Evolutionary conservation across 2,329 filamentous ascomycete species (phyloP), one percentile per base, ranked within the genome.

Genomic region (Aschersonia sp.): DNA sequence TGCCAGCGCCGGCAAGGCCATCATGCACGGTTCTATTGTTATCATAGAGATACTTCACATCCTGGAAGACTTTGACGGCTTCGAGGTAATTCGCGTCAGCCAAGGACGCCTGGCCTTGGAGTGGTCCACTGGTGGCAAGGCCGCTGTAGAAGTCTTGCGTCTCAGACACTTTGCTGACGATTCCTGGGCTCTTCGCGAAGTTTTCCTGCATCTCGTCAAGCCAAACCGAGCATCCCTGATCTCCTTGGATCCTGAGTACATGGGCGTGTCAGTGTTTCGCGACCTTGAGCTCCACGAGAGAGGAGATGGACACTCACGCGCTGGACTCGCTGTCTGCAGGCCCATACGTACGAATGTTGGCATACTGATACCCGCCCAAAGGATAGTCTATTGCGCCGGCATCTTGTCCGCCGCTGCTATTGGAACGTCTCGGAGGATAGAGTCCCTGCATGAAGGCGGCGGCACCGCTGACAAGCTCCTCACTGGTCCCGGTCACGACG

Each of bases 361-460:
- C 83, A 54, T 94, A 79, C 60, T 94, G 89, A 59, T 89, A 94
- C 7, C 88, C 88, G 47, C 76, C 67, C 56, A 94, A 64, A 0
- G 89, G 89, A 41, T 78, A 77, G 30, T 79, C 67, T 5, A 84
- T 67, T 2, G 67, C 62, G 4, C 73, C 77, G 9, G 78, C 53
- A 5, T 51, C 47, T 2, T 49, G 40, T 4, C 48, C 47, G 35
- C 61, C 59, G 7, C 51, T 43, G 29, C 60, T 61, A 4, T 61
- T 63, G 9, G 58, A 58, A 28, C 48, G 48, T 9, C 48, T 73
- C 0, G 87, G 85, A 2, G 89, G 88, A 59, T 94, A 95, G 4
- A 95, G 70, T 4, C 84, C 88, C 61, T 95, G 89, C 55, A 92
- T 66, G 63, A 94, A 94, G 1, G 82, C 87, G 46, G 77, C 69